Base-by-base conservation (phyloP, 345 rosid species). In the Populus nigra region DNA sequence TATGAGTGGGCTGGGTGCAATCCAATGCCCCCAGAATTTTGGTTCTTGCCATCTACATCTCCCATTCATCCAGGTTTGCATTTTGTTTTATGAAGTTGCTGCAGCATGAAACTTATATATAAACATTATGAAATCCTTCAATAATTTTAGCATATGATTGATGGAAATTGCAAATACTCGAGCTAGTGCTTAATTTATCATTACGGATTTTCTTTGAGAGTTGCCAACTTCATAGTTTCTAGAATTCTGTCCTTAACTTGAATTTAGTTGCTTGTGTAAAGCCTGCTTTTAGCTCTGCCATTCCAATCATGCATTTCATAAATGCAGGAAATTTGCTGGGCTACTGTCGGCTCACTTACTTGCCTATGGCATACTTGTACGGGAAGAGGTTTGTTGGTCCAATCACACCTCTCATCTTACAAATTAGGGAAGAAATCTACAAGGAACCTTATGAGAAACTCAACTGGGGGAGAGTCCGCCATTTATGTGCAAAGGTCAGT, bases 1-100 rank as follows among this genome's bases (percentile, higher is more conserved):
- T 80, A 75, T 59, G 79, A 80, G 11, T 80, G 83, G 83, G 71
- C 77, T 2, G 83, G 83, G 38, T 61, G 72, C 72, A 75, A 75
- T 18, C 83, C 83, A n/a, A 69, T 80, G 66, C 83, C 83, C 0
- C 82, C 82, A 0, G 82, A 79, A 23, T 69, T 79, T 17, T 80
- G 78, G 82, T 20, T 62, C 13, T 68, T 75, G 25, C 83, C 83
- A 3, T 63, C 72, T 8, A 33, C 50, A 10, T 68, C 50, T 16
- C 83, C 82, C 0, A 29, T 79, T 4, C 73, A 79, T 61, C 82
- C 83, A 45, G 78, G 76, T 78, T 8, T 16, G 50, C 53, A 22
- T 31, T n/a, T 49, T 75, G 18, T 15, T 43, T 20, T 23, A n/a
- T 47, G 50, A 13, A 47, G 50, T 47, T 47, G 18, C 9, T 47